A percentile compares a stretch with the other conserved stretches of the same genome.
Evolutionary conservation across 2,329 filamentous ascomycete genomes (phyloP).

Genomic region (Clarireedia hainanense): DNA sequence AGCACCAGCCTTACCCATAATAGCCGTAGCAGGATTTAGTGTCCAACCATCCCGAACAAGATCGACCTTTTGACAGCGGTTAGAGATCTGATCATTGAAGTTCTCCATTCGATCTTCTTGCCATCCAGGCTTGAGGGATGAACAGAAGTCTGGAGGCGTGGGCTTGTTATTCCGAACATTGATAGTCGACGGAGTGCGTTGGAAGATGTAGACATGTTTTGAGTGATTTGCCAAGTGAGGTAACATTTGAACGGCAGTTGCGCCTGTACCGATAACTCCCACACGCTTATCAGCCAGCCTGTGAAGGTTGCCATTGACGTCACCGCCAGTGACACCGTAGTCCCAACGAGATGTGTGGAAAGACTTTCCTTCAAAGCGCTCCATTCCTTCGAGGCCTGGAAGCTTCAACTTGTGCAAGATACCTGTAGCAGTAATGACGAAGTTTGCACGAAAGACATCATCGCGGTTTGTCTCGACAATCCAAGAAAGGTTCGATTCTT

Average conservation of each 20-base stretch:
- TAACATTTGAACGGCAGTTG: conserved; percentile 51
- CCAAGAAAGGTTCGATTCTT: conserved; percentile 45
- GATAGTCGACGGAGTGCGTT: conserved; percentile 53
- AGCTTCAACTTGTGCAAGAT: conserved; percentile 50
- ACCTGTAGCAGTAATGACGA: conserved; percentile 50
- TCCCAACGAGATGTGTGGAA: conserved; percentile 52
- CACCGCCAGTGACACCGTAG: conserved; percentile 39
- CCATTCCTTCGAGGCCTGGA: conserved; percentile 38
- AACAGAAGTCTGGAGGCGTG: conserved; percentile 30
- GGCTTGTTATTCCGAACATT: conserved; percentile 43
- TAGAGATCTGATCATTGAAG: conserved; percentile 32
- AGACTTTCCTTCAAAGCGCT: conserved; percentile 37
- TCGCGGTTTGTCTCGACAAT: conserved; percentile 42
- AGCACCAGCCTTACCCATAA: conserved; percentile 28
- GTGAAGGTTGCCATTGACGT: conserved; percentile 2
- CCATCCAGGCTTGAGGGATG: conserved; percentile 12
- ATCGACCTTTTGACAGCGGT: conserved; percentile 41
- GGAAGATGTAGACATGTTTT: conserved; percentile 44
- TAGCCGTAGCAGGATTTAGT: conserved; percentile 28
- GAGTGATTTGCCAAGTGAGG: conserved; percentile 47
- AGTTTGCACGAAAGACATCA: conserved; percentile 46
- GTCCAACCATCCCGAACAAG: conserved; percentile 46
- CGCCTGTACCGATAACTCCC: conserved; percentile 51
- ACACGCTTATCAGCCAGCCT: conserved; percentile 45
- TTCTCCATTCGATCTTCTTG: conserved; percentile 8